Conservation (phyloP, 2,329 filamentous ascomycete genomes). For the Sporothrix protearum region DNA sequence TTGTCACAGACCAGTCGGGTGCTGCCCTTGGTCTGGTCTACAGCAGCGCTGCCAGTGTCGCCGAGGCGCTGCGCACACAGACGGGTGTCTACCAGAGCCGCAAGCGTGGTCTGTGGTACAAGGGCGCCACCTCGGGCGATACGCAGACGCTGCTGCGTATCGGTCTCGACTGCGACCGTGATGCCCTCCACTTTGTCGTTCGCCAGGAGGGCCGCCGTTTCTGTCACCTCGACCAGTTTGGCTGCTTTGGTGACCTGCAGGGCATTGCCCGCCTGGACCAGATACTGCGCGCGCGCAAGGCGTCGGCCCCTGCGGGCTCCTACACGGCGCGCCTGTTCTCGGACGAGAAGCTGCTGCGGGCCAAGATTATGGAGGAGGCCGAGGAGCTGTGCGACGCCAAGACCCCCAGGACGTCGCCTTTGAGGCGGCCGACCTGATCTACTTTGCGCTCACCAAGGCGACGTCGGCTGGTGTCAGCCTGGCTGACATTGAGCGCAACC, state of each 20-base stretch:
- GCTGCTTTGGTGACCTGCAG: constrained; percentile 82
- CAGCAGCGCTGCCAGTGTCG: constrained; percentile 85
- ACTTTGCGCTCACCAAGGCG: constrained; percentile 91
- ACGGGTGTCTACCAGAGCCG: constrained; percentile 91
- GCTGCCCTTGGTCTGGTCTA: constrained; percentile 86
- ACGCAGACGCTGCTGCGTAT: constrained; percentile 84
- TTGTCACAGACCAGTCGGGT: constrained; percentile 85
- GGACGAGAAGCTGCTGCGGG: constrained; percentile 80
- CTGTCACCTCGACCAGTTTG: constrained; percentile 87
- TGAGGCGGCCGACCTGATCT: constrained; percentile 91
- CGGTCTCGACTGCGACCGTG: constrained; percentile 86
- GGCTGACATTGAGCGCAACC: constrained; percentile 84
- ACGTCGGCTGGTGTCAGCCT: constrained; percentile 78
- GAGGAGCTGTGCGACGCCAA: constrained; percentile 88
- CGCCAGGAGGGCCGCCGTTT: constrained; percentile 84
- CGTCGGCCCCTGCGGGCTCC: constrained; percentile 79
- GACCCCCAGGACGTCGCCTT: constrained; percentile 69
- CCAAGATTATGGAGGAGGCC: constrained; percentile 98
- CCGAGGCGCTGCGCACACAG: constrained; percentile 75
- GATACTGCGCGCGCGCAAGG: constrained; percentile 77
- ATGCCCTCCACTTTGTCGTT: constrained; percentile 86
- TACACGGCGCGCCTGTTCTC: constrained; percentile 93
- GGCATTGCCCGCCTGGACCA: constrained; percentile 83
- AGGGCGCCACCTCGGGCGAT: constrained; percentile 91
- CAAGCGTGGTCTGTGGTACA: constrained; percentile 94